Percentiles rank a stretch among this genome's conserved stretches.
These are phyloP conservation scores for Fusarium hostae DNA, from an alignment of 2,329 filamentous ascomycete species.

Conservation along the genomic window DNA sequence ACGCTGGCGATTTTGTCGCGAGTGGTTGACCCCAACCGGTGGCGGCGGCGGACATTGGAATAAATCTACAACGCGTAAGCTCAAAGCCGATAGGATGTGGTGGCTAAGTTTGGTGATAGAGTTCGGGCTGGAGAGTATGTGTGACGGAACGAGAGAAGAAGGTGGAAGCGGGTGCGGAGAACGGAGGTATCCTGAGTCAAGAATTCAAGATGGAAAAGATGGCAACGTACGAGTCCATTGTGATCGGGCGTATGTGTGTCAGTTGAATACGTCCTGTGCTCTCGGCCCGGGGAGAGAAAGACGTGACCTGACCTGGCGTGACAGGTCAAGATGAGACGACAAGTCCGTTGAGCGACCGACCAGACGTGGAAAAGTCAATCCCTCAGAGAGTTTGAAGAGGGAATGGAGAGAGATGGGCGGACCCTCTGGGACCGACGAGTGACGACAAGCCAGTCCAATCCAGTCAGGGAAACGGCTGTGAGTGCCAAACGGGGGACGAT, in stretches of 20 bases:
- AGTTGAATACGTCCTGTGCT: constrained; percentile 41
- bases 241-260: constrained; percentile 38
- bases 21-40: constrained; percentile 63
- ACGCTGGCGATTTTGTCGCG: constrained; percentile 40
- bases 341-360: constrained; percentile 10
- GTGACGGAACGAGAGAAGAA: constrained; percentile 9
- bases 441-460: constrained; percentile 27
- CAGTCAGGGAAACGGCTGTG: constrained; percentile 20
- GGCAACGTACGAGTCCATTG: constrained; percentile 49
- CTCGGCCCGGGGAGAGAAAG: constrained; percentile 40
- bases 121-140: constrained; percentile 11
- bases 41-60: constrained; percentile 56
- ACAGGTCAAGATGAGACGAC: constrained; percentile 28
- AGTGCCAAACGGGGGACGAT: constrained; percentile 15
- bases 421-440: constrained; percentile 32
- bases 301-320: constrained; percentile 42
- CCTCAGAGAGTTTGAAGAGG: constrained; percentile 12
- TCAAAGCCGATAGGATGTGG: constrained; percentile 8
- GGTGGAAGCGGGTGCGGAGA: constrained; percentile 11
- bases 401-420: constrained; percentile 29
- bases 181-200: constrained; percentile 26
- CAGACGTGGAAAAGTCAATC: constrained; percentile 15
- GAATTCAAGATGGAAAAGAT: constrained; percentile 24
- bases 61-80: constrained; percentile 57
- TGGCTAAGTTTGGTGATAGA: constrained; percentile 26